phyloP scores from a whole-genome alignment of 2,329 filamentous ascomycete species.

The Epichloe scottii region DNA sequence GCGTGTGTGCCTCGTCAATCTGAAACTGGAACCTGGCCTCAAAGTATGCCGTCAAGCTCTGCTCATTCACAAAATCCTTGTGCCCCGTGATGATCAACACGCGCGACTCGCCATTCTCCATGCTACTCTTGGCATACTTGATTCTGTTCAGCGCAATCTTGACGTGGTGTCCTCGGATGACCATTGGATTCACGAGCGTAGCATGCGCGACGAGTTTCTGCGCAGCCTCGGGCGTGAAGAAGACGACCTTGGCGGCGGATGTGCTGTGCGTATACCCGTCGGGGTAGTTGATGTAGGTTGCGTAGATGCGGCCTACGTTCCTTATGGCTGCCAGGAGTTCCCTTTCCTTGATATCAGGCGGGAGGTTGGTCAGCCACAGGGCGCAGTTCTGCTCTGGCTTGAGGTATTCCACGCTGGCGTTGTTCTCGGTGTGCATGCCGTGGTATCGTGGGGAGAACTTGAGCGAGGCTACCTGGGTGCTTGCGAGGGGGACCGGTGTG shows the following conservation, averaged over 20 bases:
- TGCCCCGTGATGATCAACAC: conserved; percentile 39
- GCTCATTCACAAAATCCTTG: conserved; percentile 29
- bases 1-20: conserved; percentile 28
- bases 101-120: conserved; percentile 25
- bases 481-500: conserved; percentile 3
- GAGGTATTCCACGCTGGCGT: conserved; percentile 22
- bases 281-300: conserved; percentile 37
- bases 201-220: conserved; percentile 16
- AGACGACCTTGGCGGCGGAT: conserved; percentile 37
- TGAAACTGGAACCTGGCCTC: conserved; percentile 31
- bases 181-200: conserved; percentile 18
- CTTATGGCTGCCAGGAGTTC: conserved; percentile 33
- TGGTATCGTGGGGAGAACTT: conserved; percentile 24
- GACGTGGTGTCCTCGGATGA: conserved; percentile 23
- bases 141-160: conserved; percentile 36
- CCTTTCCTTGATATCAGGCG: conserved; percentile 26
- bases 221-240: conserved; percentile 30
- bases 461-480: background rate
- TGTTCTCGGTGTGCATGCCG: conserved; percentile 22
- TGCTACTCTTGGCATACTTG: conserved; percentile 22
- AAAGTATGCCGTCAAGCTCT: conserved; percentile 29
- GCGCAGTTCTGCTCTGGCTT: conserved; percentile 30
- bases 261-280: conserved; percentile 22
- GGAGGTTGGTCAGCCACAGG: conserved; percentile 40
- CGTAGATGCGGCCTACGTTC: conserved; percentile 36